Base-by-base conservation (phyloP, 495 filamentous ascomycete genomes). In the Bacidia rubella region DNA sequence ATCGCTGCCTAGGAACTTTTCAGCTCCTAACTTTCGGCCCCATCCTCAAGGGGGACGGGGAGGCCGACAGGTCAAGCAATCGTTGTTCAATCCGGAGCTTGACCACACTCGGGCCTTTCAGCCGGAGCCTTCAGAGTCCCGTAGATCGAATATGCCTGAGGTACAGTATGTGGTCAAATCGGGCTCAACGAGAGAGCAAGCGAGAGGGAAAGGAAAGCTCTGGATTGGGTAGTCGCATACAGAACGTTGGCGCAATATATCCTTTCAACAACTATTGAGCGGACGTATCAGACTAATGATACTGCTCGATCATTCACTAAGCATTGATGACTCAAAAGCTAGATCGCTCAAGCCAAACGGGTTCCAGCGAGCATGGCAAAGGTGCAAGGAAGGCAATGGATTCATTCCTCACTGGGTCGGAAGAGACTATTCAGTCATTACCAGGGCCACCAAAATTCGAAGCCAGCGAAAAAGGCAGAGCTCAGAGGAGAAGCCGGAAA, bases 131-230 rank as follows among this genome's bases (percentile, higher is more conserved):
- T 43, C 52, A 43, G 61, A 49, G 43, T 42, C 49, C 17, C 55
- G 47, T 38, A 49, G 35, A 21, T 47, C 45, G 35, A 53, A 52
- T 2, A 55, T 49, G 22, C 53, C 54, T 9, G 60, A 62, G 4
- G 57, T 62, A 23, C 51, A 60, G 11, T 64, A 55, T 38, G 53
- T 64, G 9, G 47, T 64, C 19, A 59, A 57, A 39, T 62, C 62
- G 1, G 62, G 62, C 17, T 50, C 54, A 1, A 56, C 62, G 4
- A 53, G 62, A 23, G 62, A 57, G 38, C 52, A 56, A 21, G 55
- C 62, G 5, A 49, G 62, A 23, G 62, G 62, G n/a, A 60, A 52
- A 41, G 74, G 74, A 25, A 75, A 76, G 57, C 65, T 77, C 23
- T 77, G 74, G 74, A 70, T 75, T 68, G 47, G 47, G 2, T 49